These are phyloP conservation scores for Lentinula edodes DNA, from an alignment of 768 basidiomycete species.

Conservation along the genomic window DNA sequence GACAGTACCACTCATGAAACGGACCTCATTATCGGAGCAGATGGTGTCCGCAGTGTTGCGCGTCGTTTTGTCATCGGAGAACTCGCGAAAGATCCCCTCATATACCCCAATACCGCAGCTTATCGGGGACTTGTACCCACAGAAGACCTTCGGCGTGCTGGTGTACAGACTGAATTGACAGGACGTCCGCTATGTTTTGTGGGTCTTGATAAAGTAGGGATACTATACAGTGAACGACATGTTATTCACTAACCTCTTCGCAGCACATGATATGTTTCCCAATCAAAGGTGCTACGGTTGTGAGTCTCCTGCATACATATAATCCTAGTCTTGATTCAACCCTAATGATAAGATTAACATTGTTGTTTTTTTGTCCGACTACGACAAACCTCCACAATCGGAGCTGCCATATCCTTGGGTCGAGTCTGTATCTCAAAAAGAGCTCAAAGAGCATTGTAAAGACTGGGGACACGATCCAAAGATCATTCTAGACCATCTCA, in stretches of 20 bases:
- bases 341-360: slow-evolving; percentile 34
- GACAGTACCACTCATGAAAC: slow-evolving; percentile 43
- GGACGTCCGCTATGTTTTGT: slow-evolving; percentile 34
- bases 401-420: slow-evolving; percentile 37
- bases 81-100: slow-evolving; percentile 18
- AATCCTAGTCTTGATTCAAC: neutral
- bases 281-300: slow-evolving; percentile 35
- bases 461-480: slow-evolving; percentile 43
- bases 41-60: slow-evolving; percentile 20
- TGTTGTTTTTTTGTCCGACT: slow-evolving; percentile 35
- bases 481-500: slow-evolving; percentile 34
- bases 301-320: slow-evolving; percentile 16
- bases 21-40: slow-evolving; percentile 44
- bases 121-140: slow-evolving; percentile 44
- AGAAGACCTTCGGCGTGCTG: slow-evolving; percentile 32
- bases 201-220: slow-evolving; percentile 38
- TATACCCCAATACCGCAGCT: slow-evolving; percentile 41
- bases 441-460: slow-evolving; percentile 35
- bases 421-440: slow-evolving; percentile 29
- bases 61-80: slow-evolving; percentile 32
- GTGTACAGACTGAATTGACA: slow-evolving; percentile 34
- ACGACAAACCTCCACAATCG: slow-evolving; percentile 19
- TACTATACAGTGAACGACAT: neutral
- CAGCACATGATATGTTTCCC: slow-evolving; percentile 53
- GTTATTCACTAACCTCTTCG: slow-evolving; percentile 4